Percentiles rank a stretch among this genome's conserved stretches.
Conservation (phyloP, 495 filamentous ascomycete species). For the Penicillium parvum region DNA sequence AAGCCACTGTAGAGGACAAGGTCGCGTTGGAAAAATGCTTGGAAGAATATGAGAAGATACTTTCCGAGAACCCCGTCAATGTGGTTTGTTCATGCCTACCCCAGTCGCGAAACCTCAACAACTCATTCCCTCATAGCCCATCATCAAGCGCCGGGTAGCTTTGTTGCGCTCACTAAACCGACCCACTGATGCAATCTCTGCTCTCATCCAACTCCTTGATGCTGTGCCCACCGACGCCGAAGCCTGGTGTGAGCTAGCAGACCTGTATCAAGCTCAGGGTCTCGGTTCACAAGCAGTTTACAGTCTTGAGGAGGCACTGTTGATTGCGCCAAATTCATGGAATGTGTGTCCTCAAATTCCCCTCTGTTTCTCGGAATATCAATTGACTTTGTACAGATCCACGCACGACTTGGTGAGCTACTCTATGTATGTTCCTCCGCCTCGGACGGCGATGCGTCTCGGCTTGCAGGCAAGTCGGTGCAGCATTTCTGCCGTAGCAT, state of each 20-base stretch:
- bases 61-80: slow-evolving; percentile 74
- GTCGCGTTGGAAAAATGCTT: slow-evolving; percentile 62
- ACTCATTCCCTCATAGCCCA: slow-evolving; percentile 49
- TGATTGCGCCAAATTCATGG: slow-evolving; percentile 91
- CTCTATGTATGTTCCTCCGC: slow-evolving; percentile 62
- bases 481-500: slow-evolving; percentile 84
- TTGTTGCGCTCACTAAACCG: slow-evolving; percentile 69
- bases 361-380: not conserved
- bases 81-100: slow-evolving; percentile 50
- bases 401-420: slow-evolving; percentile 82
- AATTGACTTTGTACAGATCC: slow-evolving; percentile 52
- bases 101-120: not conserved
- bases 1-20: slow-evolving; percentile 68
- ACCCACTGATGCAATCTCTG: slow-evolving; percentile 65
- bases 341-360: slow-evolving; percentile 56
- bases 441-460: slow-evolving; percentile 38
- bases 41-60: slow-evolving; percentile 68
- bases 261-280: slow-evolving; percentile 75
- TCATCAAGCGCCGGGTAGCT: slow-evolving; percentile 80
- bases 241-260: slow-evolving; percentile 87
- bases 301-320: slow-evolving; percentile 82
- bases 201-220: slow-evolving; percentile 69
- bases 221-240: slow-evolving; percentile 87
- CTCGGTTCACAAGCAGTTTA: slow-evolving; percentile 78
- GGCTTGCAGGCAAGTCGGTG: slow-evolving; percentile 63